Conservation (phyloP, 108 stramenopile species). For the Phaeodactylum tricornutum region DNA sequence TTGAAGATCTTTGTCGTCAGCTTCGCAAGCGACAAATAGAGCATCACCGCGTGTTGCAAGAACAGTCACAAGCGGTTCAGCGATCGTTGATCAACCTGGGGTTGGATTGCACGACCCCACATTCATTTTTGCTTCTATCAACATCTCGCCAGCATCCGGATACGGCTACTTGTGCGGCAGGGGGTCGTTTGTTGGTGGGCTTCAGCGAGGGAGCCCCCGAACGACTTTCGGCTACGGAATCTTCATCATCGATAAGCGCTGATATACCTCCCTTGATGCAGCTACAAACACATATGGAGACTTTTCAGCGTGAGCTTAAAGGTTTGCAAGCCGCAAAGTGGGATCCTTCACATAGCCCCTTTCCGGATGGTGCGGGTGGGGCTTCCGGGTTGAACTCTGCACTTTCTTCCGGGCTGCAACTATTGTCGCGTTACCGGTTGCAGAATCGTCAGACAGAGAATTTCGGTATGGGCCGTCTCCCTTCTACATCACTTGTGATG, state of each 20-base stretch:
- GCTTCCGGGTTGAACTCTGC: constrained; percentile 56
- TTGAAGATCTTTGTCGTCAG: constrained; percentile 46
- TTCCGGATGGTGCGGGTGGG: constrained; percentile 74
- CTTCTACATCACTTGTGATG: constrained; percentile 40
- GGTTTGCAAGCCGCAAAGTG: constrained; percentile 38
- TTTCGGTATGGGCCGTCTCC: constrained; percentile 68
- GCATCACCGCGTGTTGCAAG: constrained; percentile 38
- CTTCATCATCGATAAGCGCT: too few relatives aligned
- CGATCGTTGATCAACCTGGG: constrained; percentile 18
- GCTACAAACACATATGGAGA: constrained; percentile 17
- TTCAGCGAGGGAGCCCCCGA: constrained; percentile 28
- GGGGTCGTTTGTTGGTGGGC: constrained; percentile 62
- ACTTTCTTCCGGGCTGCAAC: constrained; percentile 56
- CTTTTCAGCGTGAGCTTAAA: constrained; percentile 69
- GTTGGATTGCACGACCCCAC: constrained; percentile 36
- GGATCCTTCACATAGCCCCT: constrained; percentile 18
- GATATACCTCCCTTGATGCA: too few relatives aligned
- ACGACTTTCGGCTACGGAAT: constrained; percentile 6
- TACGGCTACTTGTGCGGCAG: constrained; percentile 56
- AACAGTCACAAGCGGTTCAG: constrained; percentile 23
- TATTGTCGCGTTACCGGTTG: constrained; percentile 65
- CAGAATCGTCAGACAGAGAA: constrained; percentile 53
- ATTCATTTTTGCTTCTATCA: constrained; percentile 55
- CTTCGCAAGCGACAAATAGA: constrained; percentile 47
- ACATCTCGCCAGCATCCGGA: constrained; percentile 45